Conservation (phyloP, 345 rosid species). For the Dovyalis caffra region DNA sequence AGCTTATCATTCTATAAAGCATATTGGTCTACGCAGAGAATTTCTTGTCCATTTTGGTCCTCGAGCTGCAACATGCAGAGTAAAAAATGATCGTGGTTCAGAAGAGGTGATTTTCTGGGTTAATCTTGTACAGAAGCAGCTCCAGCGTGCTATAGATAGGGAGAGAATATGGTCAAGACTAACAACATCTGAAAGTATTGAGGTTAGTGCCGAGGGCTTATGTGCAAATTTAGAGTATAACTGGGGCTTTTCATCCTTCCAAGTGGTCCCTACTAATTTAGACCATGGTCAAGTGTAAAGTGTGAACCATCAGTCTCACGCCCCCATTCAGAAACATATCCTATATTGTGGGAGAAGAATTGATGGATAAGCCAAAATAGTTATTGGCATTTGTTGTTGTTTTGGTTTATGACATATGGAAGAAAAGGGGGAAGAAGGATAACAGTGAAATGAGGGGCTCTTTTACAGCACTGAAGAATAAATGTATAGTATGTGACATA, state of each 20-base stretch:
- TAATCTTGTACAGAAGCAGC: slow-evolving; percentile 82
- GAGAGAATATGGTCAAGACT: slow-evolving; percentile 97
- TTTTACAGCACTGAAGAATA: not conserved
- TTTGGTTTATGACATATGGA: not conserved
- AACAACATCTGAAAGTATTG: slow-evolving; percentile 90
- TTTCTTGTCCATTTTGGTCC: slow-evolving; percentile 96
- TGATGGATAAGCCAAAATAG: not conserved
- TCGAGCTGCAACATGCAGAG: slow-evolving; percentile 76
- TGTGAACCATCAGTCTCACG: not conserved
- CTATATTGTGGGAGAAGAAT: not conserved
- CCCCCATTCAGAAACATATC: not conserved
- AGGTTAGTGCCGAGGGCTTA: slow-evolving; percentile 48
- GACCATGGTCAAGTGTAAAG: not conserved
- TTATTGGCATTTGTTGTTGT: not conserved
- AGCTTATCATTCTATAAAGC: slow-evolving; percentile 67
- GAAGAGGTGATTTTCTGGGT: slow-evolving; percentile 96
- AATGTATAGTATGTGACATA: not conserved
- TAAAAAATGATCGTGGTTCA: slow-evolving; percentile 53
- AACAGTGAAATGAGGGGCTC: not conserved
- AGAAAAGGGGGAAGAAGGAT: not conserved
- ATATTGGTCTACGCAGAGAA: slow-evolving; percentile 73
- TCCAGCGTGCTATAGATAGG: slow-evolving; percentile 82
- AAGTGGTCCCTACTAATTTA: not conserved
- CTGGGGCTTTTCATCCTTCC: not conserved
- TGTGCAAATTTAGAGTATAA: not conserved